A percentile compares a stretch with the other conserved stretches of the same genome.
Conservation (phyloP, 192 early-diverging fungal genomes). For the Coemansia reversa region DNA sequence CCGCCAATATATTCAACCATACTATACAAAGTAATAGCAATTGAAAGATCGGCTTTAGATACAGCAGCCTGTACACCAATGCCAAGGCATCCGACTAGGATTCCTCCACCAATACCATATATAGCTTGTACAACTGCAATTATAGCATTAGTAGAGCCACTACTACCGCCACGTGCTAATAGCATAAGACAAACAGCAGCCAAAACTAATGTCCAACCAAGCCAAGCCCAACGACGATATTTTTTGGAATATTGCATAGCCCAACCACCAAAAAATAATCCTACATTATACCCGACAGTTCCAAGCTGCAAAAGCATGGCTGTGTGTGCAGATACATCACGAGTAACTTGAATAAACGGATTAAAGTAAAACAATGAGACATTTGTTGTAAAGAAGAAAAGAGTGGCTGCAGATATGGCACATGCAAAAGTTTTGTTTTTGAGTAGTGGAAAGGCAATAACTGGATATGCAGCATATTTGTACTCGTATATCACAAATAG, state of each 20-base stretch:
- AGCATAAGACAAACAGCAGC: constrained; percentile 47
- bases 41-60: constrained; percentile 28
- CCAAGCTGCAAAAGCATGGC: constrained; percentile 51
- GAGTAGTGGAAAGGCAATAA: constrained; percentile 50
- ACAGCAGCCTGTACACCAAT: constrained; percentile 49
- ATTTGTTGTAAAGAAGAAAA: constrained; percentile 49
- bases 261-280: constrained; percentile 48
- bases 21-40: constrained; percentile 46
- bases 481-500: constrained; percentile 58
- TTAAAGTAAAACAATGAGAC: constrained; percentile 49
- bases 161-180: constrained; percentile 30
- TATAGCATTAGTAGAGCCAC: constrained; percentile 30
- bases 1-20: constrained; percentile 51
- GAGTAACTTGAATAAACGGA: constrained; percentile 43
- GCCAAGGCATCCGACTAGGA: constrained; percentile 44
- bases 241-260: constrained; percentile 46
- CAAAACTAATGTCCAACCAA: constrained; percentile 44
- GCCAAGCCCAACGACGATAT: constrained; percentile 48
- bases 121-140: constrained; percentile 42
- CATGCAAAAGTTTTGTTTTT: constrained; percentile 43
- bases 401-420: constrained; percentile 32
- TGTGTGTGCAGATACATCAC: constrained; percentile 34
- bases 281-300: constrained; percentile 36
- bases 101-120: constrained; percentile 40
- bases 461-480: constrained; percentile 63